These are phyloP conservation scores for Neurospora sp. DNA, from an alignment of 495 filamentous ascomycete species.

Conservation along the genomic window DNA sequence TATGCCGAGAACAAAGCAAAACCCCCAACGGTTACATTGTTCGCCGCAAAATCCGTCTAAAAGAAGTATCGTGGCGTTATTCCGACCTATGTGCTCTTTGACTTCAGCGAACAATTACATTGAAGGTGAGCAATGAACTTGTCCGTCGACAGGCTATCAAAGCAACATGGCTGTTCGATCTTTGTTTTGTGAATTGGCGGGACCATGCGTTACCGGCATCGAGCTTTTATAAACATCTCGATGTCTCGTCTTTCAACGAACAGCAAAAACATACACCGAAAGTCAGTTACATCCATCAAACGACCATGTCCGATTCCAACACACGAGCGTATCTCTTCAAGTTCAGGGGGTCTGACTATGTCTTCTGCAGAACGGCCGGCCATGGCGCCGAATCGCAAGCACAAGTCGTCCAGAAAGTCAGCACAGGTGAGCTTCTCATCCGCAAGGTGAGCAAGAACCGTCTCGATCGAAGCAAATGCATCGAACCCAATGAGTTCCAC, in stretches of 20 bases:
- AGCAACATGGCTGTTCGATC: neutral
- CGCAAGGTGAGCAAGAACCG: constrained; percentile 1
- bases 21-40: neutral
- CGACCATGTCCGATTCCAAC: neutral
- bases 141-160: neutral
- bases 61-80: neutral
- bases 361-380: neutral
- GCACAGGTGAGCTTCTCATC: neutral
- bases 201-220: neutral
- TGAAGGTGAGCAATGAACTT: neutral
- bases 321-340: neutral
- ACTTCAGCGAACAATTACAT: neutral
- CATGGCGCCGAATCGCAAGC: neutral
- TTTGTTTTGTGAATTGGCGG: neutral
- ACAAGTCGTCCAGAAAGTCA: neutral
- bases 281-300: neutral
- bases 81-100: neutral
- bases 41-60: neutral
- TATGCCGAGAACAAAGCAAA: neutral
- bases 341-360: neutral
- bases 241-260: neutral
- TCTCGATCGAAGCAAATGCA: neutral
- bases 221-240: neutral
- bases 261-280: neutral
- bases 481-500: neutral